Evolutionary conservation across 352 stramenopile genomes (phyloP), one percentile per base, ranked within the genome.

Genomic region (Pythium volutum): DNA sequence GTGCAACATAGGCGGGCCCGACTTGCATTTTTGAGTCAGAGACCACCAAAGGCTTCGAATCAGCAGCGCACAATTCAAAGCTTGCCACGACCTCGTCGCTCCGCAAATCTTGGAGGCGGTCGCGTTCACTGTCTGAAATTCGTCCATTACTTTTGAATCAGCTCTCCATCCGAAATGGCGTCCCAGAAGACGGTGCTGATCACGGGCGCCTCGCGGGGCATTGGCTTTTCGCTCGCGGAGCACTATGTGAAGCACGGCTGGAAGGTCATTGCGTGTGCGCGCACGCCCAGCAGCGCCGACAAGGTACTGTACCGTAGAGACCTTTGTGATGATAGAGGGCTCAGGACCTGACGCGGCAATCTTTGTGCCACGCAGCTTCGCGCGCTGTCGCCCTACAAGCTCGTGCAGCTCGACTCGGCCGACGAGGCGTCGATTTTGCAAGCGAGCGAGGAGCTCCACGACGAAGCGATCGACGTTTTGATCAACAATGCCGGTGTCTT

Each of bases 401-500:
- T 89, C n/a, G 59, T 84, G 36, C 48, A 58, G 23, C 58, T 86
- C 4, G 77, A 89, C 47, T 66, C 59, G n/a, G 68, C 49, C 22
- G 63, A 81, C 34, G 77, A 86, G 55, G 31, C 42, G n/a, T 83
- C 75, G n/a, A 84, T 87, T 34, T 5, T 49, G 14, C 38, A 50
- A 5, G 74, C 67, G 3, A 74, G 70, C 11, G 54, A 74, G 50
- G 62, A 69, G 25, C 69, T 86, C 0, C 50, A 79, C 22, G 73
- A 60, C 38, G 60, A 75, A 16, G 47, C 67, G 6, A 76, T 90
- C 36, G 75, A 90, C 49, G 29, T 88, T 56, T 63, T 87, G 16
- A 68, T 88, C 46, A 87, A 90, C 71, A 89, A 87, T 45, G 80
- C 76, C 36, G 75, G 75, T 20, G 81, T 84, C n/a, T 61, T 79